A percentile compares a stretch with the other conserved stretches of the same genome.
Evolutionary conservation across 2,329 filamentous ascomycete genomes (phyloP).

Genomic region (Orbilia javanica): DNA sequence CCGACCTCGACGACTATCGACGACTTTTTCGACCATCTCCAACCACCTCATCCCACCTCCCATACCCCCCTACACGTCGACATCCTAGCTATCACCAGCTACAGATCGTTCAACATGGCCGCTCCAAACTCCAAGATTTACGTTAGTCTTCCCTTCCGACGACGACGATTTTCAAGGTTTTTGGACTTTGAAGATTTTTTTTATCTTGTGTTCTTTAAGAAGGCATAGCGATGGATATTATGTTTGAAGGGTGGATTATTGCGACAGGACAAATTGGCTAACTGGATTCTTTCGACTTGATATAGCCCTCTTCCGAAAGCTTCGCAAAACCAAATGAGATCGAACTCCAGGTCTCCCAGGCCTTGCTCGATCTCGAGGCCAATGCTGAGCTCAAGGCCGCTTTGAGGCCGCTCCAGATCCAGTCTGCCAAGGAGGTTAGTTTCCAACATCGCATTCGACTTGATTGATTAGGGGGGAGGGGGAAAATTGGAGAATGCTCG

Average conservation of each 20-base stretch:
- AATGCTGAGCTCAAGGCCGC: constrained; percentile 99
- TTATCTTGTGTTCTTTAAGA: background rate
- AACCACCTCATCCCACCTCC: constrained; percentile 31
- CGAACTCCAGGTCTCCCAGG: constrained; percentile 95
- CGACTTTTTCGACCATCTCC: constrained; percentile 46
- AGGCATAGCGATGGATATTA: background rate
- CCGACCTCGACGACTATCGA: constrained; percentile 57
- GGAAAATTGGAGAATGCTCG: background rate
- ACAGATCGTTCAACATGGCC: constrained; percentile 58
- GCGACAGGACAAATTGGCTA: constrained; percentile 40
- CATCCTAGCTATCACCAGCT: constrained; percentile 53
- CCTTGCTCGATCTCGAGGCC: constrained; percentile 98
- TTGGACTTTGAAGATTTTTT: constrained; percentile 1
- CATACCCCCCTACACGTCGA: constrained; percentile 48
- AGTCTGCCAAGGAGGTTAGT: constrained; percentile 98
- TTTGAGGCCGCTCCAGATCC: constrained; percentile 97
- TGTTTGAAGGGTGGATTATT: background rate
- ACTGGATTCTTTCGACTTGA: constrained; percentile 17
- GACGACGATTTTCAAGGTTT: constrained; percentile 5
- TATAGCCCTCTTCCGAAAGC: constrained; percentile 72
- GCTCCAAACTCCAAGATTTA: constrained; percentile 55
- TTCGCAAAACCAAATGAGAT: constrained; percentile 96
- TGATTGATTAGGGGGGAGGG: constrained; percentile 13
- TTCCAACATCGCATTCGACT: constrained; percentile 32
- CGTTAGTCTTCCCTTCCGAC: constrained; percentile 42